Conservation (phyloP, 208 protist genomes). For the Trypanosoma scelopori region DNA sequence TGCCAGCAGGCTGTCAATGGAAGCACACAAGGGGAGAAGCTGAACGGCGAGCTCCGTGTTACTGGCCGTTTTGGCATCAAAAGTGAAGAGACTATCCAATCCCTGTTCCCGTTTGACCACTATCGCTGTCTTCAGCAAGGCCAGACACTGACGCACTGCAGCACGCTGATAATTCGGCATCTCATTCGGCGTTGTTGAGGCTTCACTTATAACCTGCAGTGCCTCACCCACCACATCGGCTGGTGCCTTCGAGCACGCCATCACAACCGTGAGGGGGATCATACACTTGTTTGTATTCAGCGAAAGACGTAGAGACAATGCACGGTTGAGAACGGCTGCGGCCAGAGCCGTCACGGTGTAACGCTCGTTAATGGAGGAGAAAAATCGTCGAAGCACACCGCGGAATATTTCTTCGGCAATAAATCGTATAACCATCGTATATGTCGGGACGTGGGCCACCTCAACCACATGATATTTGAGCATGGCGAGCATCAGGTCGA, state of each 20-base stretch:
- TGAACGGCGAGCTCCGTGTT: constrained; percentile 58
- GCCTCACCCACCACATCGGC: constrained; percentile 76
- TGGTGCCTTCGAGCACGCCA: constrained; percentile 71
- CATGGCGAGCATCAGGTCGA: constrained; percentile 73
- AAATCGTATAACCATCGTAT: constrained; percentile 66
- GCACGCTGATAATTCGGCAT: constrained; percentile 58
- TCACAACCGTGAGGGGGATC: constrained; percentile 58
- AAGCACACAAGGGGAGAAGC: constrained; percentile 47
- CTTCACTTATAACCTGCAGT: constrained; percentile 46
- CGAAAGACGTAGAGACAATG: constrained; percentile 52
- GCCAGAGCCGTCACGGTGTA: constrained; percentile 77
- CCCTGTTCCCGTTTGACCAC: constrained; percentile 46
- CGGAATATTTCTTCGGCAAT: constrained; percentile 76
- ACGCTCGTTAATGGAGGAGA: constrained; percentile 46
- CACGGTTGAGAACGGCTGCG: constrained; percentile 60
- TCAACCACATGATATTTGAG: constrained; percentile 55
- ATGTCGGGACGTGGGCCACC: constrained; percentile 44
- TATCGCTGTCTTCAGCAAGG: constrained; percentile 62
- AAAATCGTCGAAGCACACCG: constrained; percentile 60
- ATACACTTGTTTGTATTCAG: constrained; percentile 26
- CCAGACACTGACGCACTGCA: constrained; percentile 73
- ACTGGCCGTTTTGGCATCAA: constrained; percentile 68
- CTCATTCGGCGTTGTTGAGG: constrained; percentile 47
- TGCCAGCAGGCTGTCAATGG: constrained; percentile 53
- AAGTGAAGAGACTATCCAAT: constrained; percentile 57